Percentiles rank a stretch among this genome's conserved stretches.
These are phyloP conservation scores for Metarhizium anisopliae DNA, from an alignment of 2,329 filamentous ascomycete genomes.

Conservation along the genomic window DNA sequence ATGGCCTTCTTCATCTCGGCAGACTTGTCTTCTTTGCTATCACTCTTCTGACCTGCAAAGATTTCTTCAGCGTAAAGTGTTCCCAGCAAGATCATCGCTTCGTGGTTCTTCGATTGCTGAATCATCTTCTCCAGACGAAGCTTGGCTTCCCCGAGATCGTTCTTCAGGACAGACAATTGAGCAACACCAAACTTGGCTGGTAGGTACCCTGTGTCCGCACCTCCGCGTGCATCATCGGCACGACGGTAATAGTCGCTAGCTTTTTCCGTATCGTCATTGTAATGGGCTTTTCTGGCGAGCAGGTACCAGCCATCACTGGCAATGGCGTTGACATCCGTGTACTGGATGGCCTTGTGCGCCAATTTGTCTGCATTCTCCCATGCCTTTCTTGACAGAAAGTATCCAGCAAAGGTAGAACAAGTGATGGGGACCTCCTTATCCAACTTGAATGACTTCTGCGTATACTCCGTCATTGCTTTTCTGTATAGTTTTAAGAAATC, in stretches of 20 bases:
- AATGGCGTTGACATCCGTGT: conserved; percentile 92
- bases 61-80: conserved; percentile 92
- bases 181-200: conserved; percentile 93
- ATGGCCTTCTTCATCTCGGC: conserved; percentile 82
- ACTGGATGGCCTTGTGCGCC: conserved; percentile 86
- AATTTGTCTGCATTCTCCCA: conserved; percentile 76
- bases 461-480: conserved; percentile 89
- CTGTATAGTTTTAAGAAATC: conserved; percentile 81
- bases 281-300: conserved; percentile 84
- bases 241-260: conserved; percentile 82
- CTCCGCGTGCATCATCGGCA: conserved; percentile 85
- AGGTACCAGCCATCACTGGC: conserved; percentile 98
- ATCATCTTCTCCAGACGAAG: conserved; percentile 91
- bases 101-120: conserved; percentile 71
- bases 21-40: conserved; percentile 77
- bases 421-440: conserved; percentile 87
- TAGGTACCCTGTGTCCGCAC: conserved; percentile 80
- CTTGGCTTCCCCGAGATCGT: conserved; percentile 85
- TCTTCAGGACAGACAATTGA: conserved; percentile 76
- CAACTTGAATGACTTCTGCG: conserved; percentile 85
- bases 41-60: conserved; percentile 64
- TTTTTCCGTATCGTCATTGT: conserved; percentile 62
- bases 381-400: conserved; percentile 77
- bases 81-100: conserved; percentile 86
- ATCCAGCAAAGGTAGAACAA: conserved; percentile 81